Base-by-base conservation (phyloP, 352 stramenopile genomes). In the Aphanomyces euteiches region DNA sequence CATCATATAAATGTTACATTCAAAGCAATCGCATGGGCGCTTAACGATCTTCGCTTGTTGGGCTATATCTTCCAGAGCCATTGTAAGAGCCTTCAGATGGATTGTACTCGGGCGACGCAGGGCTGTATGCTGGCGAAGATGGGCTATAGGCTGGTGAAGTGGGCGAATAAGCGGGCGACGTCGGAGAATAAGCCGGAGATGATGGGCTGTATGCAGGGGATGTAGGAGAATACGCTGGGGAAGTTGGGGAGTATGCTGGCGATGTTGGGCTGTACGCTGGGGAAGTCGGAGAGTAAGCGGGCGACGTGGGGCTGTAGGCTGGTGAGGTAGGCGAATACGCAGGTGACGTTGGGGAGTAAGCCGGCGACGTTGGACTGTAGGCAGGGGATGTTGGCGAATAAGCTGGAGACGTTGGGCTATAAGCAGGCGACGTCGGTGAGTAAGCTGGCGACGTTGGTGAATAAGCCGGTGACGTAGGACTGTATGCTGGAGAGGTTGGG, bases 121-220 rank as follows among this genome's bases (percentile, higher is more conserved):
- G 54, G n/a, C 43, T 3, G 68, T 77, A 77, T 0, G 66, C 76
- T n/a, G 73, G 73, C 12, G 68, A 83, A 19, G 66, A 73, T 15
- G 69, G 63, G 38, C 40, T 72, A 53, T 83, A 82, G 2, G 74
- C 77, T 10, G 77, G 60, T 12, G 59, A 72, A 17, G 75, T 89
- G 2, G 84, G 84, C 1, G 66, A 78, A 70, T 87, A 92, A 1
- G 79, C 78, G 13, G 83, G 81, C 13, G 75, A 87, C 15, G 83
- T 96, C 8, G 89, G 90, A 1, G 61, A 76, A 72, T 96, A 96
- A 2, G 90, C 91, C 17, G 93, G 89, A 21, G 77, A 90, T 7
- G 90, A 97, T 38, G 92, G 89, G 3, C 58, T 84, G 73, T 98
- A 98, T 0, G 89, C 90, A 19, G 96, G 94, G 36, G 77, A 93